Percentiles rank a stretch among this genome's conserved stretches.
These are phyloP conservation scores for Hypoxylon sp. DNA, from an alignment of 2,329 filamentous ascomycete genomes.

Conservation along the genomic window DNA sequence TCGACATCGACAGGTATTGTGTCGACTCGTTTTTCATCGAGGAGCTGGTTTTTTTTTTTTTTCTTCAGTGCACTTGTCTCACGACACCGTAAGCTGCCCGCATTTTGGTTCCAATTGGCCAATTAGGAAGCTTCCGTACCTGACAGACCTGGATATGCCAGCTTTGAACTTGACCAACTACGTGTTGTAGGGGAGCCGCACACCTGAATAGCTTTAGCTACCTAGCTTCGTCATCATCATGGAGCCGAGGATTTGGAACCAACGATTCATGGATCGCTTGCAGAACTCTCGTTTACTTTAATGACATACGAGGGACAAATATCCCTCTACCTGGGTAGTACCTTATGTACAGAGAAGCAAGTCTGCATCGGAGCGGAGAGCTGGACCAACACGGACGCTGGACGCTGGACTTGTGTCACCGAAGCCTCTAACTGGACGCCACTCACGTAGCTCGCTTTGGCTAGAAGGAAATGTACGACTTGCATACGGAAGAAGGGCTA, in stretches of 20 bases:
- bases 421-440: conserved; percentile 16
- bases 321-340: neutral
- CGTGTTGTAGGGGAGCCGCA: conserved; percentile 22
- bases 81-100: neutral
- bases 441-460: conserved; percentile 14
- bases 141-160: conserved; percentile 9
- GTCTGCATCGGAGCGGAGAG: conserved; percentile 20
- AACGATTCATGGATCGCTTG: neutral
- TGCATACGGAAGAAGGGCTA: conserved; percentile 17
- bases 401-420: conserved; percentile 16
- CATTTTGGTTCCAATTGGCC: conserved; percentile 19
- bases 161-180: conserved; percentile 20
- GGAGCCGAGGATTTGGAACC: neutral
- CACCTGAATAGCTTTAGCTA: neutral
- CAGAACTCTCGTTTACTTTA: neutral
- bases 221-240: neutral
- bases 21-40: conserved; percentile 8
- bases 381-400: conserved; percentile 4
- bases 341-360: conserved; percentile 6
- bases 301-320: neutral
- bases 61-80: conserved; percentile 11
- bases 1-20: conserved; percentile 9
- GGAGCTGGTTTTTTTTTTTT: conserved; percentile 17
- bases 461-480: conserved; percentile 12
- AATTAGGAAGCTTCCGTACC: conserved; percentile 15